These are phyloP conservation scores for Setaria viridis DNA, from an alignment of 202 grass and related monocot species.

Conservation along the genomic window DNA sequence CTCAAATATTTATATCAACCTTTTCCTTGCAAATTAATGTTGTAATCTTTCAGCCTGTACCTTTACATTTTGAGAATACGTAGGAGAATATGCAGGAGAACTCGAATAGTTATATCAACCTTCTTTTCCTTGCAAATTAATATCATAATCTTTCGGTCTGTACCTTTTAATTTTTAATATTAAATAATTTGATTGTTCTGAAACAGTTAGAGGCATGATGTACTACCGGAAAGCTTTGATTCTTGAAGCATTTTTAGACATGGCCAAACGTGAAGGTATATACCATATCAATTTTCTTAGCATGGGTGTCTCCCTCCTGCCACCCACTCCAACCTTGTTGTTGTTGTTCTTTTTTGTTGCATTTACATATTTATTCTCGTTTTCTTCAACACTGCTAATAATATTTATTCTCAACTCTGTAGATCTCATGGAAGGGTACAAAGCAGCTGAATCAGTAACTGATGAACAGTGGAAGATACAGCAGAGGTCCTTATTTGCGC, in stretches of 20 bases:
- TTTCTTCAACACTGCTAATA: background rate
- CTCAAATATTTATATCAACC: slow-evolving; percentile 18
- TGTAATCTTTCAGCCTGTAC: slow-evolving; percentile 16
- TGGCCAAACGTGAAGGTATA: slow-evolving; percentile 84
- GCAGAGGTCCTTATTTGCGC: slow-evolving; percentile 65
- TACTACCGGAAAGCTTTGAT: slow-evolving; percentile 92
- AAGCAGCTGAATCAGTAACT: slow-evolving; percentile 72
- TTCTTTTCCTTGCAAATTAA: background rate
- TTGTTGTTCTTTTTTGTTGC: background rate
- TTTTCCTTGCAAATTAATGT: slow-evolving; percentile 4
- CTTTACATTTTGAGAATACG: background rate
- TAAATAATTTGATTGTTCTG: slow-evolving; percentile 42
- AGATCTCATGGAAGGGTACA: slow-evolving; percentile 99
- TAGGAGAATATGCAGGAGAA: slow-evolving; percentile 11
- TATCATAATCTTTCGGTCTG: slow-evolving; percentile 13
- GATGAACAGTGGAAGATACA: slow-evolving; percentile 65
- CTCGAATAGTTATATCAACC: slow-evolving; percentile 15
- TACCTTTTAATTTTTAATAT: slow-evolving; percentile 25
- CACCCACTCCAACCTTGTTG: slow-evolving; percentile 9
- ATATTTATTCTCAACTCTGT: slow-evolving; percentile 30
- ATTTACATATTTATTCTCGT: slow-evolving; percentile 36
- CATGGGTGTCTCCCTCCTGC: background rate
- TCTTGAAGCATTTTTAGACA: slow-evolving; percentile 97
- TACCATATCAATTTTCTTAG: slow-evolving; percentile 4
- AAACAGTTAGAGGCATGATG: slow-evolving; percentile 97